Conservation (phyloP, 106 monocot genomes). For the Hemerocallis citrina region DNA sequence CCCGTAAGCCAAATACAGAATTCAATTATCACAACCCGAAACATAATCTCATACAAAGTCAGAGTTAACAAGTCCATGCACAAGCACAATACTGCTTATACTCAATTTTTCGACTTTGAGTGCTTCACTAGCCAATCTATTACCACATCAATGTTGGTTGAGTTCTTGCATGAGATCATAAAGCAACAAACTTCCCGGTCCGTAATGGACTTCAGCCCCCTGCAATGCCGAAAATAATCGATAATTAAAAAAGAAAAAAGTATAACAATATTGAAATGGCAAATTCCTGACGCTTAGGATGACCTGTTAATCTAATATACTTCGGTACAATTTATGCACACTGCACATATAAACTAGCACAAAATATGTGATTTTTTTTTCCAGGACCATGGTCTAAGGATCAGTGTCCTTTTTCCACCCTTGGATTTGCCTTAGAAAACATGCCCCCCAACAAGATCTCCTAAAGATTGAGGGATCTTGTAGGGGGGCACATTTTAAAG, state of each 20-base stretch:
- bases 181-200: constrained; percentile 87
- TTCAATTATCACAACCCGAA: no score
- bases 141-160: constrained; percentile 80
- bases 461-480: neutral
- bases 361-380: neutral
- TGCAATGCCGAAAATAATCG: constrained; percentile 11
- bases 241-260: neutral
- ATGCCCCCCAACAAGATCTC: neutral
- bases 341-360: neutral
- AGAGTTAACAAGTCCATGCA: no score
- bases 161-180: constrained; percentile 98
- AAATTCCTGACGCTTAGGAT: neutral
- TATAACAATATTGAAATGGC: neutral
- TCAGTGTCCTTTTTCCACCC: neutral
- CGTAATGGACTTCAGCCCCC: constrained; percentile 59
- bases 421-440: neutral
- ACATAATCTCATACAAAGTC: no score
- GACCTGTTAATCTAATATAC: no score
- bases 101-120: constrained; percentile 74
- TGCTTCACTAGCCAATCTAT: constrained; percentile 98
- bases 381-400: neutral
- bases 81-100: no score
- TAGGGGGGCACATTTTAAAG: neutral
- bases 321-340: neutral
- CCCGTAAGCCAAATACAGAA: no score